Base-by-base conservation (phyloP, 768 basidiomycete genomes). In the Lentinula guzmanii region DNA sequence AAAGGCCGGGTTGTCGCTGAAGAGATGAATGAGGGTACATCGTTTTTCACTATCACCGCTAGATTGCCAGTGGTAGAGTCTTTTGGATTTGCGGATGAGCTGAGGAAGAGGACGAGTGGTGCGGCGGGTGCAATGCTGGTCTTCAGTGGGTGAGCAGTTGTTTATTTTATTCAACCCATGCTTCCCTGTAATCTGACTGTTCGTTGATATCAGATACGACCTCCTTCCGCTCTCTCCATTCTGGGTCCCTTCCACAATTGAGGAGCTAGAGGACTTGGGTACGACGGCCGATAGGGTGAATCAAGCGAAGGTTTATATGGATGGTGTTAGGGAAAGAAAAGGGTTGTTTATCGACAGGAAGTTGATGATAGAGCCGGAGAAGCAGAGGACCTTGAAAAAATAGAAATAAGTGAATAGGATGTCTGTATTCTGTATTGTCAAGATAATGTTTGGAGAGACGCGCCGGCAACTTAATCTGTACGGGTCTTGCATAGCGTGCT, bases 21-120 rank as follows among this genome's bases (percentile, higher is more conserved):
- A 70, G 97, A 98, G 72, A 96, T 98, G 95, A 98, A 95, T 71
- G 95, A 98, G 71, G 95, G 97, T 0, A 97, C 95, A 0, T 82
- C 90, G 1, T 95, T 97, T 75, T 97, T 99, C 76, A 94, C 88
- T 9, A 87, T 99, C 21, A 85, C 88, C 6, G 92, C 97, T 0
- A 76, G 97, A 63, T 74, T 99, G 18, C 97, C 97, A 1, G 95
- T 98, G 6, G 92, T 97, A 10, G 97, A 98, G 74, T 93, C 91
- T 74, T 99, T 98, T 70, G 95, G 96, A 0, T 98, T 99, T 72
- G 92, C 95, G 28, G 94, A 95, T 73, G 96, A 96, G 94, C 63
- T 99, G 65, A 87, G 96, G 46, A 98, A 94, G 69, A 82, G 90
- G 33, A 98, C 97, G 0, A 98, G 96, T 0, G 97, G 97, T 2